A percentile compares a stretch with the other conserved stretches of the same genome.
Conservation (phyloP, 345 rosid species). For the Noccaea bulbosa region DNA sequence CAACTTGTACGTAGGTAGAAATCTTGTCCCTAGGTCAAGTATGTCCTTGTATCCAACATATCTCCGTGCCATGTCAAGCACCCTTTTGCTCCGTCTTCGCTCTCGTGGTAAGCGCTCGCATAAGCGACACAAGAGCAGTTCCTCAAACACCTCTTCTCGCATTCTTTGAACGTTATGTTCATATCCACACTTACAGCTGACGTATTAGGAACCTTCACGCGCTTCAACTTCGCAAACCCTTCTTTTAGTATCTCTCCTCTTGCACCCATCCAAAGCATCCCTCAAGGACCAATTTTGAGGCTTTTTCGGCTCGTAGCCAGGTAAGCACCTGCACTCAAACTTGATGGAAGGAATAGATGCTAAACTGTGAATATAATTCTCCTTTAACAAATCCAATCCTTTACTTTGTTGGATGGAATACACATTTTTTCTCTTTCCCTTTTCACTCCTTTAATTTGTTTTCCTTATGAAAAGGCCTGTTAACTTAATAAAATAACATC, state of each 20-base stretch:
- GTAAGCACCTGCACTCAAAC: constrained; percentile 62
- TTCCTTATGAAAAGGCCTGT: no score
- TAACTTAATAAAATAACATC: no score
- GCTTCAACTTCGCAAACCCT: constrained; percentile 56
- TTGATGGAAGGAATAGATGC: no score
- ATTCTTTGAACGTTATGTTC: constrained; percentile 50
- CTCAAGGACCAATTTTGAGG: constrained; percentile 54
- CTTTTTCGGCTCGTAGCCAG: constrained; percentile 65
- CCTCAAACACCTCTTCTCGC: constrained; percentile 48
- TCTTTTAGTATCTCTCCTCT: constrained; percentile 49
- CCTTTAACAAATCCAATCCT: no score
- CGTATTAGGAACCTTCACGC: constrained; percentile 60
- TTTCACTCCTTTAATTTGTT: no score
- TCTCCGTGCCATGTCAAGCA: constrained; percentile 62
- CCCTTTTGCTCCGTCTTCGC: constrained; percentile 46
- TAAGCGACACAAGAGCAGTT: constrained; percentile 67
- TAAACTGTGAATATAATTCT: no score
- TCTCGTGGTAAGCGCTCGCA: constrained; percentile 51
- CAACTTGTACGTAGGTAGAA: constrained; percentile 53
- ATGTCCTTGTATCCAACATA: constrained; percentile 52
- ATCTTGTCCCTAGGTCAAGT: constrained; percentile 52
- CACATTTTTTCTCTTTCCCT: no score
- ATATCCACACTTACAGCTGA: constrained; percentile 42
- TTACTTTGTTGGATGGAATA: no score
- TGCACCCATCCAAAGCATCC: constrained; percentile 60